Base-by-base conservation (phyloP, 208 protist species). In the Leptomonas pyrrhocoris region DNA sequence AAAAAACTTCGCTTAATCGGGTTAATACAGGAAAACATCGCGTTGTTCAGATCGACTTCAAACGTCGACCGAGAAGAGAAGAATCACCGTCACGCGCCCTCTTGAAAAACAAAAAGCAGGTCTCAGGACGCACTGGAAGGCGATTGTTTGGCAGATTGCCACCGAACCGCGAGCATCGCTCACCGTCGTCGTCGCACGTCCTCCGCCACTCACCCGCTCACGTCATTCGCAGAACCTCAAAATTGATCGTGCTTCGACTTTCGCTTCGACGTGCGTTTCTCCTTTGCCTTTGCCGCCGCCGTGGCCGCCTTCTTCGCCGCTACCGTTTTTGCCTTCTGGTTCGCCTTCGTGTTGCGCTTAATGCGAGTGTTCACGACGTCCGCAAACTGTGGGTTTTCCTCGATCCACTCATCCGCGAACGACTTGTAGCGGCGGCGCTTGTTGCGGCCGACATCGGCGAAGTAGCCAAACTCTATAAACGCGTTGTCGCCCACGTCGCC, bases 401-500 rank as follows among this genome's bases (percentile, higher is more conserved):
- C 84, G 15, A 94, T 82, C 89, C 92, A 96, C 74, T 96, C 92
- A 71, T 96, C 92, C 36, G 87, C 92, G 58, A 96, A 96, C 7
- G 89, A 93, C 73, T 91, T 88, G 69, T 88, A 84, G 45, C 89
- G 88, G 19, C 79, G 76, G 7, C 87, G 79, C 64, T 90, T 93
- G 74, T 94, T 94, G 42, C 79, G 69, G 19, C 92, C 92, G 2
- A 83, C 86, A 31, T 79, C 92, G 4, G 89, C 77, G 61, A 94
- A 88, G 64, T 80, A 96, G 13, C 92, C 92, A 66, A 94, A 94
- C 77, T 96, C 86, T n/a, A 91, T 83, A 74, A 96, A 96, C n/a
- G 88, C 85, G 59, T 63, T 71, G 27, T 80, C 73, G 45, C 71
- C 71, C 5, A 69, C 36, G 7, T 63, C 78, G 51, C 65, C 68